Evolutionary conservation across 2,329 filamentous ascomycete species (phyloP), one percentile per base, ranked within the genome.

Genomic region (Trichoderma aggressivum): DNA sequence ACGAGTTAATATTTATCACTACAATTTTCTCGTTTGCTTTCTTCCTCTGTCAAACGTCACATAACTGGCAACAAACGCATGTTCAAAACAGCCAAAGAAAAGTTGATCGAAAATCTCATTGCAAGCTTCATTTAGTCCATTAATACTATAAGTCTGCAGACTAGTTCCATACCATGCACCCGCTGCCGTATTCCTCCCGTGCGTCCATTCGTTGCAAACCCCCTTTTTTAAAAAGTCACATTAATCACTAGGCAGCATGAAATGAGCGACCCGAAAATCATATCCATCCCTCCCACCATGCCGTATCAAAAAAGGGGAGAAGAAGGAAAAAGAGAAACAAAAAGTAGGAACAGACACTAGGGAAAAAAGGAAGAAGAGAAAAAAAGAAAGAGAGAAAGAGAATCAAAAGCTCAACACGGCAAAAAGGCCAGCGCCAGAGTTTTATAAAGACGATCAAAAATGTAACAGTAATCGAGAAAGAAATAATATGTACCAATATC

Each of bases 251-350:
- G 53, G 56, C 28, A 30, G 34, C 65, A 60, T 50, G 39, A 28
- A 36, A 47, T 43, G 28, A 68, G 62, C 43, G 32, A 26, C 56
- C 26, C 24, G 32, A 39, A 60, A 60, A 34, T 55, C 56, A 32
- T 60, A 26, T 62, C 56, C 63, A 67, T 61, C 65, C 65, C n/a
- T 67, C 62, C 70, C 56, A 66, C 62, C 68, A 72, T 74, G 74
- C 75, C 75, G 72, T 76, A 77, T 73, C 72, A 75, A 73, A 74
- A 74, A 70, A 71, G 67, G 62, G 55, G 36, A 70, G 61, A 30
- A 53, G 5, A 66, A 70, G 36, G 55, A 16, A 64, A 18, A 47
- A 47, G 58, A 72, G 62, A 74, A 69, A 71, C 62, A 72, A 62
- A 58, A 53, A 73, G 71, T 59, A 12, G 28, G n/a, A 65, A 43